Conservation (phyloP, 2,329 filamentous ascomycete genomes). For the Ceratocystis diversiconidia region DNA sequence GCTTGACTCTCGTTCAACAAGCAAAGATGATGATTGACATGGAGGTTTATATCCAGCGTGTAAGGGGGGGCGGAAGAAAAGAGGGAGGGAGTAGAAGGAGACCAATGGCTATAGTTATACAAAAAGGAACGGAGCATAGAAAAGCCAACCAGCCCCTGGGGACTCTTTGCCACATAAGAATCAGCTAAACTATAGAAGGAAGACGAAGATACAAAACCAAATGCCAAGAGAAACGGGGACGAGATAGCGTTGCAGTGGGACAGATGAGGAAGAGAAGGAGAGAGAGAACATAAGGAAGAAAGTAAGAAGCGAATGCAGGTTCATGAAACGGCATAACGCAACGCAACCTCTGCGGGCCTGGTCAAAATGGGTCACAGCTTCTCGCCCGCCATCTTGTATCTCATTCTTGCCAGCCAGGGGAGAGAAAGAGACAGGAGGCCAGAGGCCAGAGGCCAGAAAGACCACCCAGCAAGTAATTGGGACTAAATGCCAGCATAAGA, state of each 20-base stretch:
- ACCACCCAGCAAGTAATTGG: too few species aligned
- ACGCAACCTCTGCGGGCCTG: neutral
- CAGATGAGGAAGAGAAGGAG: neutral
- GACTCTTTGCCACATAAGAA: constrained; percentile 6
- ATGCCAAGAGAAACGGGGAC: constrained; percentile 2
- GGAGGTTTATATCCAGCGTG: neutral
- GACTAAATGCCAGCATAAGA: neutral
- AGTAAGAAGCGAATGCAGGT: neutral
- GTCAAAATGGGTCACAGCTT: neutral
- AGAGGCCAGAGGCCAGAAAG: neutral
- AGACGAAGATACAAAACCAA: neutral
- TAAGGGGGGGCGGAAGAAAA: neutral
- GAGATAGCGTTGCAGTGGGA: neutral
- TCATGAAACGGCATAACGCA: constrained; percentile 4
- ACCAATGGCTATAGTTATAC: neutral
- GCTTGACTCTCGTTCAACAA: neutral
- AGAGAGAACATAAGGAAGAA: neutral
- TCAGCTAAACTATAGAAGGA: neutral
- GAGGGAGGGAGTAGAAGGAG: neutral
- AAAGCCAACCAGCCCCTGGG: neutral
- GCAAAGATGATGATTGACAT: constrained; percentile 5
- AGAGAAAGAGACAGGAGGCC: neutral
- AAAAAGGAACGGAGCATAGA: neutral
- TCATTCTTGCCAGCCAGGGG: neutral
- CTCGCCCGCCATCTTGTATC: neutral